phyloP scores from a whole-genome alignment of 352 stramenopile genomes.

The Phytophthora tubulina region DNA sequence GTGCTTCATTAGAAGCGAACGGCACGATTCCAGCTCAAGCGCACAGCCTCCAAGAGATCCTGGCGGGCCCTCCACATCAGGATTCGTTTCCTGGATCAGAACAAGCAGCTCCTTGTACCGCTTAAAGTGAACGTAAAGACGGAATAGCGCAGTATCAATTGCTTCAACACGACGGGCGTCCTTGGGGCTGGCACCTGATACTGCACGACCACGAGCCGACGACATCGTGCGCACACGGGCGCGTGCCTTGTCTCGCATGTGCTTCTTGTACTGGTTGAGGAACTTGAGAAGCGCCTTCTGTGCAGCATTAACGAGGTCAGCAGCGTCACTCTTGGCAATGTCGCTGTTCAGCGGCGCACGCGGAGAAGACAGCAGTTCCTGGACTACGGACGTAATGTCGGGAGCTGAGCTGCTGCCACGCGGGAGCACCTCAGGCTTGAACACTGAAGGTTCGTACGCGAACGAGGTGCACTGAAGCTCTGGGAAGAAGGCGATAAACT shows the following conservation, averaged over 20 bases:
- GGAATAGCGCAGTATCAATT: slow-evolving; percentile 87
- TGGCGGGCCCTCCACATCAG: slow-evolving; percentile 51
- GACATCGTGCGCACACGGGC: slow-evolving; percentile 51
- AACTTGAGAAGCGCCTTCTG: slow-evolving; percentile 87
- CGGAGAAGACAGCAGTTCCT: slow-evolving; percentile 69
- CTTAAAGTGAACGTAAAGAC: slow-evolving; percentile 82
- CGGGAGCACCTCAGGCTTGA: slow-evolving; percentile 87
- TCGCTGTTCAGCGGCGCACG: slow-evolving; percentile 60
- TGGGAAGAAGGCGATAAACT: slow-evolving; percentile 90
- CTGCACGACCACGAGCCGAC: slow-evolving; percentile 46
- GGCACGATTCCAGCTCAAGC: slow-evolving; percentile 74
- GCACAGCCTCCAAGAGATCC: slow-evolving; percentile 56
- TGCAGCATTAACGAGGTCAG: slow-evolving; percentile 65
- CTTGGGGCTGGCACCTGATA: slow-evolving; percentile 57
- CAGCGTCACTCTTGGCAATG: slow-evolving; percentile 62
- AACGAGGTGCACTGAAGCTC: slow-evolving; percentile 85
- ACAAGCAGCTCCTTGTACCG: slow-evolving; percentile 81
- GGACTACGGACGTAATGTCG: slow-evolving; percentile 82
- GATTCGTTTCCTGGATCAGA: slow-evolving; percentile 79
- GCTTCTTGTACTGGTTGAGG: slow-evolving; percentile 83
- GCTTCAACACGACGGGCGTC: slow-evolving; percentile 82
- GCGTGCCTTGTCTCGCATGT: slow-evolving; percentile 77
- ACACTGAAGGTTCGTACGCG: slow-evolving; percentile 82
- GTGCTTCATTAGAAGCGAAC: slow-evolving; percentile 72
- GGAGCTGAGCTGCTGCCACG: slow-evolving; percentile 76